Base-by-base conservation (phyloP, 2,329 filamentous ascomycete species). In the Taxawa tesnikishii region DNA sequence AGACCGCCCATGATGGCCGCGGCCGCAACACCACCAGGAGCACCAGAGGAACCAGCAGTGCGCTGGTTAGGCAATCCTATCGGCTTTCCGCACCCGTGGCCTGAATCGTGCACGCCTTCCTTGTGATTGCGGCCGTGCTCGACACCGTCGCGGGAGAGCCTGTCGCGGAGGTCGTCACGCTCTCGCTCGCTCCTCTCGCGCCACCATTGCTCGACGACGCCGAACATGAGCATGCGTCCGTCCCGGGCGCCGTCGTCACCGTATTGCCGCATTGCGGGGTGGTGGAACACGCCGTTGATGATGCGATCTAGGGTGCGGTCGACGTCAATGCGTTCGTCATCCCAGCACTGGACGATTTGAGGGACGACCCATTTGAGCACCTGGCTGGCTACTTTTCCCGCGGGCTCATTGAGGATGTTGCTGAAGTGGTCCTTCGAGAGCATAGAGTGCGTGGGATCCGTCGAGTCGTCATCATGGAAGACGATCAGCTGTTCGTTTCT, bases 351-450 rank as follows among this genome's bases (percentile, higher is more conserved):
- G 62, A 94, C 90, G 39, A 94, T 62, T 54, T 93, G 84, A 6
- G 88, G 88, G 10, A 94, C 83, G 14, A 79, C 79, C 83, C 85
- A 94, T 36, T 71, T 73, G 26, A 94, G 64, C 29, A 87, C 75
- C 46, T 77, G 73, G 41, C 79, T 81, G 15, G 87, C 84, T 38
- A 85, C 73, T 47, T 79, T 79, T 34, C 87, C 87, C 28, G 84
- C 87, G 26, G 85, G 72, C 52, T 94, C 85, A 53, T 94, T 94
- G 38, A 94, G 69, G 18, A 79, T 66, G 50, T 92, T 92, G 41
- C 79, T 82, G 56, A 94, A 94, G 58, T 94, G 87, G 48, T 94
- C 87, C 62, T 94, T 94, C 37, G 84, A 85, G 32, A 94, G 65
- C 87, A 94, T 94, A 13, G 83, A 92, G 62, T 94, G 87, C 2